Evolutionary conservation across 371 early-diverging fungal genomes (phyloP), one percentile per base, ranked within the genome.

Genomic region (Mucor racemosus): DNA sequence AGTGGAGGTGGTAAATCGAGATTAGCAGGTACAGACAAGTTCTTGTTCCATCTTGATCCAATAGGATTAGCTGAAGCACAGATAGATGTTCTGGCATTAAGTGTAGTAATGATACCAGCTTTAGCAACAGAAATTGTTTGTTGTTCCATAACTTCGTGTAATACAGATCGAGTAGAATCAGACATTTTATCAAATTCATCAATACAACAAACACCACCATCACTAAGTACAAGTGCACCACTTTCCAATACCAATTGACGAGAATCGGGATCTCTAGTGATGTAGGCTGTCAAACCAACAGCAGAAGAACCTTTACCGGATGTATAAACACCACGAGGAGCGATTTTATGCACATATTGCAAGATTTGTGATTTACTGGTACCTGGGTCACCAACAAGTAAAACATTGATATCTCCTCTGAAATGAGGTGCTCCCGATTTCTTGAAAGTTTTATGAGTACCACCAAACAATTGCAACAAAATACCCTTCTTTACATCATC

Each of bases 121-220:
- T 99, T 99, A 65, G 98, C 97, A 4, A 99, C 96, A 11, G 98
- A 98, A 19, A 99, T 96, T 0, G 98, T 98, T 87, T 99, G 99
- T 84, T 99, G 99, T 87, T 99, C 99, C 99, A 99, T 99, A 40
- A 97, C 99, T 90, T 99, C 99, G 82, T 99, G 99, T 64, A 99
- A 87, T 11, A 98, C 93, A 7, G 98, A 91, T 14, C 99, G 91
- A 40, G 99, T 99, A 10, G 92, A 72, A 64, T 99, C 99, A 17
- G 94, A 91, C 99, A 99, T 99, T 78, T 97, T 98, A 80, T 98
- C 98, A 85, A 99, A 99, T 81, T 99, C 99, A 84, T 99, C 99
- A 74, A 99, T 99, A 81, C 99, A 99, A 79, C 99, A 99, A 4
- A 99, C 82, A 66, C 99, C 99, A 64, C 95, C 96, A 77, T 99